Evolutionary conservation across 2,329 filamentous ascomycete species (phyloP).

Genomic region (Trichoderma atrobrunneum): DNA sequence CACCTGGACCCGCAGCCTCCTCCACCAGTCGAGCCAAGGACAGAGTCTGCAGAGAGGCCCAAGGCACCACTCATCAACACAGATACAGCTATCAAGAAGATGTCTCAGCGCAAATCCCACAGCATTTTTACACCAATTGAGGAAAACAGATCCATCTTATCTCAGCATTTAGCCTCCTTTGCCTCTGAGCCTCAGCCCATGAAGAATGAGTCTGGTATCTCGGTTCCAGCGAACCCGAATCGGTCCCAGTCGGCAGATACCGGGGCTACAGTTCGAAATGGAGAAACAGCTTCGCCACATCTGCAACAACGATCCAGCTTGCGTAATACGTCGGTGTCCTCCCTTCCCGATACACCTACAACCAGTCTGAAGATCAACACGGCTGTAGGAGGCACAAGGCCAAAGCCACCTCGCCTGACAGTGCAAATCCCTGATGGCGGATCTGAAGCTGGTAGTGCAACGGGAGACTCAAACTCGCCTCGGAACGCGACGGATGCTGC

Average conservation of each 20-base stretch:
- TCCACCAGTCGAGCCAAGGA: conserved; percentile 49
- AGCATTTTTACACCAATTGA: conserved; percentile 98
- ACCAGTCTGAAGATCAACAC: conserved; percentile 64
- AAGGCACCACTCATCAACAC: conserved; percentile 50
- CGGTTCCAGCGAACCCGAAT: conserved; percentile 40
- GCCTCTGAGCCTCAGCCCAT: conserved; percentile 49
- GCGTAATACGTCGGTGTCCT: conserved; percentile 53
- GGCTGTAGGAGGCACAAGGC: conserved; percentile 63
- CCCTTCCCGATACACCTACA: conserved; percentile 66
- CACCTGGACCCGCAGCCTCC: conserved; percentile 51
- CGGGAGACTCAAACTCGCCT: conserved; percentile 66
- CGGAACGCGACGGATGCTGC: conserved; percentile 59
- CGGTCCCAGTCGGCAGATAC: conserved; percentile 66
- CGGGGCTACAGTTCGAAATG: conserved; percentile 51
- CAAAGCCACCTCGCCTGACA: conserved; percentile 74
- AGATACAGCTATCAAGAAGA: conserved; percentile 54
- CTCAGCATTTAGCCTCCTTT: conserved; percentile 74
- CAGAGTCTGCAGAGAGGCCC: conserved; percentile 47
- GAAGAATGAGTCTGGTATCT: conserved; percentile 37
- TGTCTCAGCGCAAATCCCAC: conserved; percentile 75
- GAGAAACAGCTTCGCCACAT: conserved; percentile 55
- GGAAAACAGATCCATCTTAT: conserved; percentile 82
- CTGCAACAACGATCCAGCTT: conserved; percentile 50
- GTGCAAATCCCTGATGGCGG: conserved; percentile 93
- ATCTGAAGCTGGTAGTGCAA: conserved; percentile 72